A percentile compares a stretch with the other conserved stretches of the same genome.
Evolutionary conservation across 352 stramenopile genomes (phyloP).

Genomic region (Thraustochytrium striatum): DNA sequence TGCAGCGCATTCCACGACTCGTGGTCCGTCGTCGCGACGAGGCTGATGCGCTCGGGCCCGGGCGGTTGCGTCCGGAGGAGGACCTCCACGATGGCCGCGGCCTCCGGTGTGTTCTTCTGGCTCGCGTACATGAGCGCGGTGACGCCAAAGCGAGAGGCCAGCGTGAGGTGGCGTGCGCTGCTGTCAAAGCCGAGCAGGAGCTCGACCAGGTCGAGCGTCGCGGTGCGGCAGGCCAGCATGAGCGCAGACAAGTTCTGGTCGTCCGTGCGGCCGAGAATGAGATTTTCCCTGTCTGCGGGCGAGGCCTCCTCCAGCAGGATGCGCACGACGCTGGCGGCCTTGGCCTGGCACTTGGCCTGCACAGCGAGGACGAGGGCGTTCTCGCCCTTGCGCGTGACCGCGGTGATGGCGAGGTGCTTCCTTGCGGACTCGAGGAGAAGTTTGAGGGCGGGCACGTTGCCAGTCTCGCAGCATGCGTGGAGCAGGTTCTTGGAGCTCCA

Average conservation of each 20-base stretch:
- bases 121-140: conserved; percentile 1
- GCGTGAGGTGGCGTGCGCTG: neutral
- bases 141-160: neutral
- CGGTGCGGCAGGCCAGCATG: neutral
- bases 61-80: neutral
- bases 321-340: too few relatives aligned
- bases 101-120: neutral
- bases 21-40: neutral
- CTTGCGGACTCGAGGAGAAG: neutral
- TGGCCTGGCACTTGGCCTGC: neutral
- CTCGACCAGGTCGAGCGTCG: neutral
- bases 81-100: neutral
- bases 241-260: neutral
- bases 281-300: too few relatives aligned
- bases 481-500: conserved; percentile 34
- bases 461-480: conserved; percentile 44
- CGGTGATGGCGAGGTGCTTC: neutral
- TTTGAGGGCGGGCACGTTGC: neutral
- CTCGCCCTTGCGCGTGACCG: conserved; percentile 15
- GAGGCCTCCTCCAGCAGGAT: too few relatives aligned
- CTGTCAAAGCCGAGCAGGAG: neutral
- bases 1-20: neutral
- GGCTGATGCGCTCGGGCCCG: neutral
- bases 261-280: neutral
- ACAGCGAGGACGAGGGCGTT: conserved; percentile 1